Conservation (phyloP, 202 grass and related monocot genomes). For the Eragrostis tef region DNA sequence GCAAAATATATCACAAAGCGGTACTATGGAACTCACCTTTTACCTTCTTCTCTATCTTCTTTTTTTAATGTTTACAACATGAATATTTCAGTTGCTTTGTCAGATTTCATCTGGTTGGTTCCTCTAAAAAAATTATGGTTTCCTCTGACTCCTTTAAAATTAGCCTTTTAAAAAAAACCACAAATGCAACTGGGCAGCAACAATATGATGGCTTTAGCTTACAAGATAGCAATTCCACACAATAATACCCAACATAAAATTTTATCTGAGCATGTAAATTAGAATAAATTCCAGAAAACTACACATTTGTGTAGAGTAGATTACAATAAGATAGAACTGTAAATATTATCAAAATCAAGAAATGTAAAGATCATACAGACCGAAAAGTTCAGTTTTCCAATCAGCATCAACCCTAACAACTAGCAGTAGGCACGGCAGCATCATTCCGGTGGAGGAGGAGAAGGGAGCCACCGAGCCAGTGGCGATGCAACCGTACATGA, state of each 20-base stretch:
- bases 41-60: too few species aligned
- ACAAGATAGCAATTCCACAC: background rate
- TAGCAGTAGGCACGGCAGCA: background rate
- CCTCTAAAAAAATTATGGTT: background rate
- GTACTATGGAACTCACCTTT: too few species aligned
- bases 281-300: background rate
- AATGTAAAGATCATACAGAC: background rate
- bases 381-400: background rate
- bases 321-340: background rate
- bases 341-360: background rate
- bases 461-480: background rate
- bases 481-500: background rate
- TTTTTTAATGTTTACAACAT: too few species aligned
- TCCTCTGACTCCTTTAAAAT: background rate
- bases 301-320: background rate
- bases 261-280: background rate
- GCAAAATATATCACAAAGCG: too few species aligned
- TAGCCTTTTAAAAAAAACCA: background rate
- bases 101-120: too few species aligned
- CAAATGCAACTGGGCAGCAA: too few species aligned
- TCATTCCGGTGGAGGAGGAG: background rate
- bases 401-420: constrained; percentile 15
- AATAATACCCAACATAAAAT: background rate
- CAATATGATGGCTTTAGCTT: background rate
- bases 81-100: background rate